A percentile compares a stretch with the other conserved stretches of the same genome.
These are phyloP conservation scores for Leccinum rimulosum DNA, from an alignment of 768 basidiomycete species.

Conservation along the genomic window DNA sequence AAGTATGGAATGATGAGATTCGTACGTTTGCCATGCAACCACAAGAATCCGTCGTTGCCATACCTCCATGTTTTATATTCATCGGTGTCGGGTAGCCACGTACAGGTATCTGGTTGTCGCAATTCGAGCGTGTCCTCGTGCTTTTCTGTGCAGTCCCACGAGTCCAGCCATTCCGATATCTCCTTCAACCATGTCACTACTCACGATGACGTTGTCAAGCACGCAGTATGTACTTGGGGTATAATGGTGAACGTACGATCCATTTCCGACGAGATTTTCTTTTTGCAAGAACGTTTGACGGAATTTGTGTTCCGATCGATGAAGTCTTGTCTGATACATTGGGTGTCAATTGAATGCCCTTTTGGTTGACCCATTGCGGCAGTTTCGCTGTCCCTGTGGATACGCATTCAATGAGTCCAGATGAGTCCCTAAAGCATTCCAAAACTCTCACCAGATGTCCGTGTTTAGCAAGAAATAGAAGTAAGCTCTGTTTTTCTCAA, in stretches of 20 bases:
- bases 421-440: not conserved
- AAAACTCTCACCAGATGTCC: not conserved
- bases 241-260: not conserved
- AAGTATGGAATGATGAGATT: not conserved
- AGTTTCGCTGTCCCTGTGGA: not conserved
- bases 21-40: not conserved
- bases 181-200: not conserved
- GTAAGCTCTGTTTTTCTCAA: not conserved
- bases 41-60: not conserved
- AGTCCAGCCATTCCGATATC: too few species aligned
- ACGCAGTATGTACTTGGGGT: not conserved
- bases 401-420: not conserved
- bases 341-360: not conserved
- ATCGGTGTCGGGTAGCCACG: not conserved
- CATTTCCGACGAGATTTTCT: not conserved
- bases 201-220: constrained; percentile 15
- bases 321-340: not conserved
- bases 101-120: not conserved
- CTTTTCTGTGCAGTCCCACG: not conserved
- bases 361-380: not conserved
- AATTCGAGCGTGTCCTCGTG: not conserved
- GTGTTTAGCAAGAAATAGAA: not conserved
- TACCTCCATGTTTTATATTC: not conserved
- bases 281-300: not conserved
- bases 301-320: not conserved